Evolutionary conservation across 768 basidiomycete genomes (phyloP), one percentile per base, ranked within the genome.

Genomic region (Scleroderma citrinum): DNA sequence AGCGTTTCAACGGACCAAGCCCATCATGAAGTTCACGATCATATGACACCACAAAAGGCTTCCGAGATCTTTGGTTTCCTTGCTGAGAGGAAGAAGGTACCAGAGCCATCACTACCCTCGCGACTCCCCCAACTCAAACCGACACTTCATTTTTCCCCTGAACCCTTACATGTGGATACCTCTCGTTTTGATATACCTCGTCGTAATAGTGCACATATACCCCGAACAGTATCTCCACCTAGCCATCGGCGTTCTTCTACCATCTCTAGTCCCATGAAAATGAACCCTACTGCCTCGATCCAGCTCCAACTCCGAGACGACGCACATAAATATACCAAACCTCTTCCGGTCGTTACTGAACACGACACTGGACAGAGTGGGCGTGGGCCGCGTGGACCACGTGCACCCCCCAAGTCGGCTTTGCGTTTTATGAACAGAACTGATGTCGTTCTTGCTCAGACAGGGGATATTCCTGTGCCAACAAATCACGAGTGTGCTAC

Each of bases 21-120:
- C 58, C 47, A 50, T 51, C 41, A 49, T 36, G 45, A 58, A 57
- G 35, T 46, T 43, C 42, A 75, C 52, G 58, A 63, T 21, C 70
- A 74, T 35, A 69, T 66, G 48, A 82, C 80, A 21, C 79, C 83
- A 13, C 80, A 78, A 54, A 76, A 84, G 29, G 87, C 87, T 19
- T 83, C 87, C 3, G 81, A 88, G 54, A 75, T 90, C 17, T 90
- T 90, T 50, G 78, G 73, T 5, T 90, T 90, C 65, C 66, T 90
- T 43, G 78, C 78, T 20, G 72, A 76, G 31, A 73, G 69, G 46
- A 53, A 76, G 68, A 63, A 71, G 70, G 51, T 51, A 3, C 48
- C 59, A 14, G 60, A 71, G 36, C 72, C 75, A 39, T 53, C 53
- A 5, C 59, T 67, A 20, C 63, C 69, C 41, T 66, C 63, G 19